Evolutionary conservation across 352 stramenopile genomes (phyloP).

Genomic region (Phytophthora foliorum): DNA sequence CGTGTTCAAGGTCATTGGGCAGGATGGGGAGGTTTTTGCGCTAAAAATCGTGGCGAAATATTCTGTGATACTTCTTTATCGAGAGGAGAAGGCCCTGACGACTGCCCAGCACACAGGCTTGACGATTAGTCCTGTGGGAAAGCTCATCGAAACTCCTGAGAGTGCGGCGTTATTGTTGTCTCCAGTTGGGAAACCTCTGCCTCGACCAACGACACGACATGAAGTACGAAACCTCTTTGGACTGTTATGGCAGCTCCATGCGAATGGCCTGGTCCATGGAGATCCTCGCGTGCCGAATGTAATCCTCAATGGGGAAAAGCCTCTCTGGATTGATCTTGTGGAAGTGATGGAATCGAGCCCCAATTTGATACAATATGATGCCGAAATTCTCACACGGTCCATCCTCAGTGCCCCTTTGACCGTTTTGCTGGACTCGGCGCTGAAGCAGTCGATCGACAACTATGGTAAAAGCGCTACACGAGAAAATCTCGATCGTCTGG

Average conservation of each 20-base stretch:
- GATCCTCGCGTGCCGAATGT: conserved; percentile 48
- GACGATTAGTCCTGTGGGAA: too few relatives aligned
- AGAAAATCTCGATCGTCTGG: conserved; percentile 37
- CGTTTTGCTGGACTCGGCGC: conserved; percentile 12
- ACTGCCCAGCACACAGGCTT: too few relatives aligned
- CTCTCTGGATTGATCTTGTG: conserved; percentile 27
- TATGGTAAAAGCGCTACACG: conserved; percentile 29
- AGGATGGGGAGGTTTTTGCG: too few relatives aligned
- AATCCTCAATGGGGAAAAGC: conserved; percentile 32
- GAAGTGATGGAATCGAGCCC: conserved; percentile 34
- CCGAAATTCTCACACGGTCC: conserved; percentile 41
- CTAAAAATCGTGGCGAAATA: too few relatives aligned
- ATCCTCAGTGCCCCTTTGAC: conserved; percentile 28
- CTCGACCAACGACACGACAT: too few relatives aligned
- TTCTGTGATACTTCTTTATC: too few relatives aligned
- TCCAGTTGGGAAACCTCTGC: too few relatives aligned
- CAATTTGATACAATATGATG: conserved; percentile 31
- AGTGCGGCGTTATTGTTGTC: too few relatives aligned
- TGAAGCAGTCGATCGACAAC: conserved; percentile 29
- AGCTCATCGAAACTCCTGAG: too few relatives aligned
- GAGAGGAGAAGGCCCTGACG: too few relatives aligned
- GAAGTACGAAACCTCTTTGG: conserved; percentile 40
- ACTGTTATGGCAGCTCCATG: conserved; percentile 37
- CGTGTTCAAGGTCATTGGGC: too few relatives aligned
- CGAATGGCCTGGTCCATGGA: conserved; percentile 40